Conservation (phyloP, 495 filamentous ascomycete species). For the Podospora conica region DNA sequence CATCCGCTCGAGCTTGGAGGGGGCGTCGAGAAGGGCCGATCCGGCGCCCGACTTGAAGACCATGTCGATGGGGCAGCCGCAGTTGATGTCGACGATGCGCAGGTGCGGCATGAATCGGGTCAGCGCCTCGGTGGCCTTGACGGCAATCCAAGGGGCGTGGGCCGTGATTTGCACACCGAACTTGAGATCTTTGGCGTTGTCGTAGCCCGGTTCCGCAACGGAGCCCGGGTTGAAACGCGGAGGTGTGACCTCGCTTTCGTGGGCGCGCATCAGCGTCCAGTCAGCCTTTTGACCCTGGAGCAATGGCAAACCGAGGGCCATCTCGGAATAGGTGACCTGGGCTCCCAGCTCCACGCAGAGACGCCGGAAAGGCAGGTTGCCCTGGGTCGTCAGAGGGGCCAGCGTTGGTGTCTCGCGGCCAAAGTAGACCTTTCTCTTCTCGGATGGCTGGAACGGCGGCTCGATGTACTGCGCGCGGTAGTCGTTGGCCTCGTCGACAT, state of each 20-base stretch:
- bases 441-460: conserved; percentile 79
- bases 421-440: conserved; percentile 90
- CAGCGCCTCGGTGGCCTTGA: conserved; percentile 80
- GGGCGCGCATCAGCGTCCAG: conserved; percentile 90
- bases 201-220: conserved; percentile 61
- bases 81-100: conserved; percentile 89
- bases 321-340: conserved; percentile 93
- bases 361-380: conserved; percentile 92
- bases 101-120: conserved; percentile 69
- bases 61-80: conserved; percentile 92
- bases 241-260: conserved; percentile 68
- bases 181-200: conserved; percentile 72
- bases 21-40: conserved; percentile 85
- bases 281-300: conserved; percentile 87
- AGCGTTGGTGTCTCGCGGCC: conserved; percentile 86
- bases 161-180: conserved; percentile 91
- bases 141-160: conserved; percentile 77
- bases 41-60: conserved; percentile 82
- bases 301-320: conserved; percentile 88
- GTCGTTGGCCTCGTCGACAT: conserved; percentile 50
- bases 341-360: conserved; percentile 88
- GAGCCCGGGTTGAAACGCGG: conserved; percentile 47
- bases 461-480: conserved; percentile 73
- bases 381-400: conserved; percentile 83
- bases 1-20: conserved; percentile 81